phyloP scores from a whole-genome alignment of 2,329 filamentous ascomycete species.

The Pestalotiopsis sp. region DNA sequence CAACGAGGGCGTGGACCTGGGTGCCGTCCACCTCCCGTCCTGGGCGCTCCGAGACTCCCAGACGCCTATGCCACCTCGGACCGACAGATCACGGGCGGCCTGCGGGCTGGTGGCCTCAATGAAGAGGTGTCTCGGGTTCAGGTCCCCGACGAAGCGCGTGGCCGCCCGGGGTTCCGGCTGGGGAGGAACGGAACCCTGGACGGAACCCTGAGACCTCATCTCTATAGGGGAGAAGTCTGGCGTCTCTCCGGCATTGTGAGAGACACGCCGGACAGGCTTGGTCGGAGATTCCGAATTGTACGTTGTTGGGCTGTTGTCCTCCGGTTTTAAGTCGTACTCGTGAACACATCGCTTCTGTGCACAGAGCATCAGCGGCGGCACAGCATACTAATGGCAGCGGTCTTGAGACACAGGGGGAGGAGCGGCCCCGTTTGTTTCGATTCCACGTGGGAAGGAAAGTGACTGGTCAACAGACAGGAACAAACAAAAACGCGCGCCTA shows the following conservation, averaged over 20 bases:
- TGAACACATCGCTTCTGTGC: constrained; percentile 17
- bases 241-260: background rate
- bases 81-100: constrained; percentile 36
- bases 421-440: background rate
- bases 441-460: background rate
- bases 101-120: constrained; percentile 50
- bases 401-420: background rate
- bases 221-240: constrained; percentile 1
- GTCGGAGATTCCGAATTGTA: constrained; percentile 8
- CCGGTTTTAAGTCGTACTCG: background rate
- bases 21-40: background rate
- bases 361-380: background rate
- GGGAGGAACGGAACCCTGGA: constrained; percentile 6
- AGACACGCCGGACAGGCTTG: background rate
- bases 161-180: constrained; percentile 27
- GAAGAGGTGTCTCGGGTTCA: constrained; percentile 62
- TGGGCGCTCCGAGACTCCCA: constrained; percentile 44
- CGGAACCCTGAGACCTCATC: background rate
- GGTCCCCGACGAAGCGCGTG: constrained; percentile 56
- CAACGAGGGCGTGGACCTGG: constrained; percentile 1
- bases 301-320: background rate
- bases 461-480: background rate
- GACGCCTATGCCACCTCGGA: constrained; percentile 55
- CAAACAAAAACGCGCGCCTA: constrained; percentile 18
- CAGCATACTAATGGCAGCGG: background rate